These are phyloP conservation scores for Entomortierella parvispora DNA, from an alignment of 192 early-diverging fungal species.

Conservation along the genomic window DNA sequence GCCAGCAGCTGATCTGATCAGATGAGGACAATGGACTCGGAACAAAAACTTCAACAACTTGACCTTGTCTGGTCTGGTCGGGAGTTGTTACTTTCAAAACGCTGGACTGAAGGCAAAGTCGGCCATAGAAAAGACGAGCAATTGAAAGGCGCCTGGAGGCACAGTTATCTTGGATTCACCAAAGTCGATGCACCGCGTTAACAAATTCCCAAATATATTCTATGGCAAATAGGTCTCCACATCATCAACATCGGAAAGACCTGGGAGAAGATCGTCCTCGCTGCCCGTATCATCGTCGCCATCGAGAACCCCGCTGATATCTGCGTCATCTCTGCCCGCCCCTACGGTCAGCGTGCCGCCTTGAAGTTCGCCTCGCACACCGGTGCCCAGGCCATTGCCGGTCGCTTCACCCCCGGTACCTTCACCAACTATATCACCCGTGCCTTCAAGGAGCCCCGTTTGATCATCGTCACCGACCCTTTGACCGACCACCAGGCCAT, in stretches of 20 bases:
- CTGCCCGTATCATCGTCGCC: conserved; percentile 98
- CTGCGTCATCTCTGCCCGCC: conserved; percentile 95
- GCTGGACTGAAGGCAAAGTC: too few relatives aligned
- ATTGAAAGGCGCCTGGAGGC: too few relatives aligned
- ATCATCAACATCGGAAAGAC: conserved; percentile 99
- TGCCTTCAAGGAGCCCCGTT: conserved; percentile 98
- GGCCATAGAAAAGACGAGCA: too few relatives aligned
- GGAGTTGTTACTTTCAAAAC: too few relatives aligned
- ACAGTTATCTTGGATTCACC: too few relatives aligned
- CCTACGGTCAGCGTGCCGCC: conserved; percentile 98
- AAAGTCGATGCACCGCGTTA: too few relatives aligned
- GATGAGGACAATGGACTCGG: too few relatives aligned
- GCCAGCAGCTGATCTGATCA: too few relatives aligned
- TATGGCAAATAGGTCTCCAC: conserved; percentile 97
- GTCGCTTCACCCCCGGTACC: conserved; percentile 99
- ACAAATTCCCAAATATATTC: too few relatives aligned
- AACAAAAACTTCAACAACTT: too few relatives aligned
- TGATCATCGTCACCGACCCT: conserved; percentile 98
- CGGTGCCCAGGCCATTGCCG: conserved; percentile 98
- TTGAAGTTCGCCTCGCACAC: conserved; percentile 99
- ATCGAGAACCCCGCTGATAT: conserved; percentile 99
- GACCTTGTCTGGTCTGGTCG: too few relatives aligned
- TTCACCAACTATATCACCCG: conserved; percentile 99
- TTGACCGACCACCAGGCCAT: conserved; percentile 99
- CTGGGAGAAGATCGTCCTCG: conserved; percentile 99